Evolutionary conservation across 2,329 filamentous ascomycete species (phyloP), one percentile per base, ranked within the genome.

Genomic region (Pyricularia sp.): DNA sequence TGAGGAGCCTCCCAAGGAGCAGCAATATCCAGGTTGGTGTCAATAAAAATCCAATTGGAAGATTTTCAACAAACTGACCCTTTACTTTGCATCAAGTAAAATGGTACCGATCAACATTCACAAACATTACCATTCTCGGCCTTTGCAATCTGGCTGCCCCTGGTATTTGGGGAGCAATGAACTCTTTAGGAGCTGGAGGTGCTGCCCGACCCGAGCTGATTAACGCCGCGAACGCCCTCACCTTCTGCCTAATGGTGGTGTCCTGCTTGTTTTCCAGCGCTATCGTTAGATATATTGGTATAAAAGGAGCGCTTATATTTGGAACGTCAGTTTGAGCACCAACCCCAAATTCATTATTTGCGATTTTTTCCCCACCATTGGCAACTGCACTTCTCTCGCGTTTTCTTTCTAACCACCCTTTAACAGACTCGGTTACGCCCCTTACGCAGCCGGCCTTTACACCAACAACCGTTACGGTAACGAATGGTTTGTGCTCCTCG

Each of bases 381-480:
- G n/a, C n/a, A n/a, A n/a, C n/a, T n/a, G n/a, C n/a, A n/a, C n/a
- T n/a, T n/a, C 26, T 4, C 36, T 64, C 65, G n/a, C 23, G 12
- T 12, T 2, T 23, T 61, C 42, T 9, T 11, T 5, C 28, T 25
- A 5, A 33, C 26, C 66, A 26, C 6, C 10, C 11, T 10, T 36
- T 10, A 20, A 7, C 31, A 66, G 23, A 59, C 55, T 91, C 61
- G 90, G 90, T 0, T 93, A 90, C 72, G 88, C 90, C 2, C 89
- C 89, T 0, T 93, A 86, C 71, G 89, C 90, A 0, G 90, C 90
- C 0, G 90, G 88, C 0, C 78, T 92, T 0, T 92, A 92, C 76
- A 86, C 85, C 3, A 91, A 92, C 77, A 92, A 92, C 74, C 83
- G 90, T 0, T 92, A 84, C 73, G 88, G 88, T 1, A 86, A 79